These are phyloP conservation scores for Astragalus glycyphyllos DNA, from an alignment of 306 rosid genomes.

Conservation along the genomic window DNA sequence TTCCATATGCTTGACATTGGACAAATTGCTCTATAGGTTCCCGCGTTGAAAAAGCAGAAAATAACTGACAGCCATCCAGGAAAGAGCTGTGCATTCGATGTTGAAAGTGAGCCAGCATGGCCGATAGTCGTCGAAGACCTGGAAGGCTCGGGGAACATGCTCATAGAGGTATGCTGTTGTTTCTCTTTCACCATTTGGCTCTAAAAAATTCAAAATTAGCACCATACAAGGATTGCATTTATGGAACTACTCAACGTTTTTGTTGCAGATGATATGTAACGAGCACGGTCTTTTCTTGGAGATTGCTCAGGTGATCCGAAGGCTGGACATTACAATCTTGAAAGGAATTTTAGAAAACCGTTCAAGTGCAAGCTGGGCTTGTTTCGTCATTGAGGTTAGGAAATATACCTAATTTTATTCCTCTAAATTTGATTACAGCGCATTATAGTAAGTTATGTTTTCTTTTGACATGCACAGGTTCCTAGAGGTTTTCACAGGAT, in stretches of 20 bases:
- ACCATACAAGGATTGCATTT: background rate
- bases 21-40: slow-evolving; percentile 51
- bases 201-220: background rate
- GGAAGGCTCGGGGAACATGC: slow-evolving; percentile 74
- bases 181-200: background rate
- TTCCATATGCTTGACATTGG: slow-evolving; percentile 38
- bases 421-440: background rate
- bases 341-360: slow-evolving; percentile 70
- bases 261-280: slow-evolving; percentile 58
- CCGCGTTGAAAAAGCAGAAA: slow-evolving; percentile 45
- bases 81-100: slow-evolving; percentile 71
- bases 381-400: slow-evolving; percentile 85
- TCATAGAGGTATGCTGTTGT: slow-evolving; percentile 65
- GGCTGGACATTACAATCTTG: slow-evolving; percentile 67
- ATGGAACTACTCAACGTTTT: slow-evolving; percentile 17
- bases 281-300: slow-evolving; percentile 82
- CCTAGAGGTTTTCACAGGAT: slow-evolving; percentile 86
- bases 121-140: slow-evolving; percentile 93
- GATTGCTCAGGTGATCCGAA: slow-evolving; percentile 72
- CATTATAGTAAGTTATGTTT: background rate
- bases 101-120: slow-evolving; percentile 59
- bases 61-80: slow-evolving; percentile 51
- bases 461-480: slow-evolving; percentile 53
- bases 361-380: slow-evolving; percentile 65
- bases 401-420: background rate